Conservation (phyloP, 441 rosid species). For the Omphalea diandra region DNA sequence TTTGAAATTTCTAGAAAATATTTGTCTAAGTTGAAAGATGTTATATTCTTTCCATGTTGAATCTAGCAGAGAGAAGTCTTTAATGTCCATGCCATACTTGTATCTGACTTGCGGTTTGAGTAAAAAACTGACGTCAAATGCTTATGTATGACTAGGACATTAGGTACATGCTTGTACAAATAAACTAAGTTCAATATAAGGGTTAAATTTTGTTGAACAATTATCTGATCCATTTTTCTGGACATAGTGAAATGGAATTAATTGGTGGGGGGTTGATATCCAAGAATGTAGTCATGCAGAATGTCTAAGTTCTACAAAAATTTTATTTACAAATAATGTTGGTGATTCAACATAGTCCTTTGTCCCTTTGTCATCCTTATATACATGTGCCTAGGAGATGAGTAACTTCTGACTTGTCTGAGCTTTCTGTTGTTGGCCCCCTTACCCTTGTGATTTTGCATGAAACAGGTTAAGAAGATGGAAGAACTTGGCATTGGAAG, state of each 20-base stretch:
- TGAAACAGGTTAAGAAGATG: slow-evolving; percentile 81
- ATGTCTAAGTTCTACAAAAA: background rate
- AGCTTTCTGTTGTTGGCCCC: background rate
- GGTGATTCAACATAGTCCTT: background rate
- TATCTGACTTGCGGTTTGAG: background rate
- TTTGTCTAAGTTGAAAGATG: background rate
- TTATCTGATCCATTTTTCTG: background rate
- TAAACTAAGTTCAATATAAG: background rate
- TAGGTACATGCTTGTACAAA: background rate
- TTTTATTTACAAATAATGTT: background rate
- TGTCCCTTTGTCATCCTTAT: background rate
- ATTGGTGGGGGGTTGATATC: background rate
- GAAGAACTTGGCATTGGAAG: slow-evolving; percentile 99
- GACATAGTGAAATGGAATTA: background rate
- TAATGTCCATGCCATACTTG: background rate
- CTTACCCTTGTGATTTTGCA: slow-evolving; percentile 23
- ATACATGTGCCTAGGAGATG: background rate
- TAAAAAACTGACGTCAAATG: background rate
- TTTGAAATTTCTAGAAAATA: background rate
- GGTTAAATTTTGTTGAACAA: background rate
- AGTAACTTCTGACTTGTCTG: background rate
- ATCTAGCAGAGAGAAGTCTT: background rate
- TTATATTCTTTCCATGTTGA: background rate
- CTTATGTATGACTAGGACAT: background rate
- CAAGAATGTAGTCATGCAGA: background rate